phyloP scores from a whole-genome alignment of 139 green algal genomes.

The Coelastrella sp. region DNA sequence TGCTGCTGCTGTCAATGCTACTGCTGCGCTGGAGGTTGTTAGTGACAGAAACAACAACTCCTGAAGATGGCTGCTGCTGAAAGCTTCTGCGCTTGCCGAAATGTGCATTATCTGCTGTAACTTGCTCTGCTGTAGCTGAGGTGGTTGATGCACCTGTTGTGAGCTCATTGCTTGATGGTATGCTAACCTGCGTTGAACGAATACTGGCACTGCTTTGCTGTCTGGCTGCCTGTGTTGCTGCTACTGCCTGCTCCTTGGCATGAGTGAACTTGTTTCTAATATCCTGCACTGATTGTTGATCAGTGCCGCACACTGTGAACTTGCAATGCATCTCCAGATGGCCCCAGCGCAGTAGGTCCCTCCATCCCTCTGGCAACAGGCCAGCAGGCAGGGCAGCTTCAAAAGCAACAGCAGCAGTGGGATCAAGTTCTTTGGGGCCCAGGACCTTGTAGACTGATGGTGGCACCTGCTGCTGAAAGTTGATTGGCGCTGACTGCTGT shows the following conservation, averaged over 20 bases:
- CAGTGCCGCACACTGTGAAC: not conserved
- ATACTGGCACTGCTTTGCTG: too few relatives aligned
- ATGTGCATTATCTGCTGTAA: not conserved
- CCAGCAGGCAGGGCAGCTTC: slow-evolving; percentile 10
- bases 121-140: not conserved
- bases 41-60: too few relatives aligned
- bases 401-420: not conserved
- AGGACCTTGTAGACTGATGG: not conserved
- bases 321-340: not conserved
- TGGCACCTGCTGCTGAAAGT: not conserved
- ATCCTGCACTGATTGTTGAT: not conserved
- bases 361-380: slow-evolving; percentile 1
- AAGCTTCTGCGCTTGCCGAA: not conserved
- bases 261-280: not conserved
- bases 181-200: not conserved
- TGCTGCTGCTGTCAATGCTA: not conserved
- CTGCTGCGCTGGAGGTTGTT: too few relatives aligned
- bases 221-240: slow-evolving; percentile 9
- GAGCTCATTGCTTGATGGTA: not conserved
- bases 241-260: slow-evolving; percentile 7
- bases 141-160: not conserved
- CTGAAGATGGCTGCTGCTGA: not conserved
- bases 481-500: not conserved
- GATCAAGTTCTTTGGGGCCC: not conserved
- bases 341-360: not conserved